A percentile compares a stretch with the other conserved stretches of the same genome.
Evolutionary conservation across 164 flowering plant genomes (phyloP).

Genomic region (Pachysandra terminalis): DNA sequence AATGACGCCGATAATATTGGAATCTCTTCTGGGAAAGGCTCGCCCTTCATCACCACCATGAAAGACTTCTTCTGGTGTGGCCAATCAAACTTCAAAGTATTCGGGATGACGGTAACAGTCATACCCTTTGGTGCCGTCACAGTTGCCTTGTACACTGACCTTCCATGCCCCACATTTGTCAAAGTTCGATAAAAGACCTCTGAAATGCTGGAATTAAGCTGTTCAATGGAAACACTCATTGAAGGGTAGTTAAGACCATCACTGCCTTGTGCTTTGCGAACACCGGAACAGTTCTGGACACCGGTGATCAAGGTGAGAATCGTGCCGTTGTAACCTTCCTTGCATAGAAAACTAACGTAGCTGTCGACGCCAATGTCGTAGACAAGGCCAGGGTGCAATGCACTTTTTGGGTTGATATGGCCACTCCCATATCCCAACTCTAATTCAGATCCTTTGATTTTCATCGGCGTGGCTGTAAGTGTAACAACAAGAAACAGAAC

Average conservation of each 20-base stretch:
- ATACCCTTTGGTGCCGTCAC: slow-evolving; percentile 38
- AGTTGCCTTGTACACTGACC: slow-evolving; percentile 41
- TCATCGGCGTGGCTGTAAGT: slow-evolving; percentile 45
- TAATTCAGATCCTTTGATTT: slow-evolving; percentile 13
- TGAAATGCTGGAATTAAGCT: slow-evolving; percentile 8
- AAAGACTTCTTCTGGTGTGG: slow-evolving; percentile 30
- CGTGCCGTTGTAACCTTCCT: slow-evolving; percentile 50
- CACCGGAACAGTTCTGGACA: slow-evolving; percentile 28
- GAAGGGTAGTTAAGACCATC: slow-evolving; percentile 85
- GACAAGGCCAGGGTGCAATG: slow-evolving; percentile 57
- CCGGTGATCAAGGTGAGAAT: slow-evolving; percentile 34
- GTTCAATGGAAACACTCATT: slow-evolving; percentile 35
- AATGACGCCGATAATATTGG: slow-evolving; percentile 26
- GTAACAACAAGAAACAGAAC: background rate
- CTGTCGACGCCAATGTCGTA: slow-evolving; percentile 37
- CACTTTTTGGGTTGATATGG: slow-evolving; percentile 46
- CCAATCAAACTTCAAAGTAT: slow-evolving; percentile 24
- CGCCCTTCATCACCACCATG: slow-evolving; percentile 45
- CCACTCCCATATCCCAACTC: slow-evolving; percentile 54
- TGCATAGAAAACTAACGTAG: slow-evolving; percentile 60
- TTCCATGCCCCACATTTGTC: slow-evolving; percentile 44
- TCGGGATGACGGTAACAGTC: slow-evolving; percentile 38
- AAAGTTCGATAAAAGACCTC: slow-evolving; percentile 49
- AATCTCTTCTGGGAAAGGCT: slow-evolving; percentile 1
- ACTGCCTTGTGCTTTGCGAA: slow-evolving; percentile 24